phyloP scores from a whole-genome alignment of 2,329 filamentous ascomycete species.

The Gremmenia infestans region DNA sequence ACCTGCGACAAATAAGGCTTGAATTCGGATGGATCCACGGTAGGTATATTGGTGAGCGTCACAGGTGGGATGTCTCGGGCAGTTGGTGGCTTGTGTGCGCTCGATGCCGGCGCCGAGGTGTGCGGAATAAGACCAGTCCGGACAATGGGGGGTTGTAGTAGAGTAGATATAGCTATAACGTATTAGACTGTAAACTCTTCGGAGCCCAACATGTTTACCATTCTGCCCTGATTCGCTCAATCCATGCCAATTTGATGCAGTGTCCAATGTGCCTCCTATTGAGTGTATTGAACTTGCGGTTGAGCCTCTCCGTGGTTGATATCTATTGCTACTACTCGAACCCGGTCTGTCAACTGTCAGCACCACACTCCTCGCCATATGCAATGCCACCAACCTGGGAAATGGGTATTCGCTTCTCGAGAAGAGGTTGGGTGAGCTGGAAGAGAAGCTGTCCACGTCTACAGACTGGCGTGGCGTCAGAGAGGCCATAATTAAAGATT shows the following conservation, averaged over 20 bases:
- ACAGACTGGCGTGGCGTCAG: constrained; percentile 40
- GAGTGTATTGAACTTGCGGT: constrained; percentile 84
- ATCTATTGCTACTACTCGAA: constrained; percentile 31
- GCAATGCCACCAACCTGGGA: constrained; percentile 40
- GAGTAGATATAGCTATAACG: constrained; percentile 73
- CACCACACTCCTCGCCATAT: constrained; percentile 35
- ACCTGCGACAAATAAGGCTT: constrained; percentile 80
- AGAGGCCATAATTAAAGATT: constrained; percentile 34
- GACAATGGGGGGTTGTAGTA: constrained; percentile 87
- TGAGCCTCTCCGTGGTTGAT: constrained; percentile 65
- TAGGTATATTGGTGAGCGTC: constrained; percentile 79
- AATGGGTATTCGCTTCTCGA: constrained; percentile 46
- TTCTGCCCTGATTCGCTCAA: constrained; percentile 77
- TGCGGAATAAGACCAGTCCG: constrained; percentile 82
- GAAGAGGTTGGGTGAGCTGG: constrained; percentile 34
- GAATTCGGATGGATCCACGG: constrained; percentile 76
- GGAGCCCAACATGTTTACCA: constrained; percentile 44
- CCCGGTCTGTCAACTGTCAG: constrained; percentile 30
- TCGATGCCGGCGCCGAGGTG: constrained; percentile 62
- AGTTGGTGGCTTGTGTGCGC: constrained; percentile 75
- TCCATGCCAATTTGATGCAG: constrained; percentile 51
- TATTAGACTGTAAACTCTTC: constrained; percentile 4
- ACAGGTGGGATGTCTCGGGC: constrained; percentile 90
- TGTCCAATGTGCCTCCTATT: constrained; percentile 77
- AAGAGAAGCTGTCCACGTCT: constrained; percentile 44